Percentiles rank a stretch among this genome's conserved stretches.
Evolutionary conservation across 2,329 filamentous ascomycete species (phyloP).

Genomic region (Ophiostoma pallidulum): DNA sequence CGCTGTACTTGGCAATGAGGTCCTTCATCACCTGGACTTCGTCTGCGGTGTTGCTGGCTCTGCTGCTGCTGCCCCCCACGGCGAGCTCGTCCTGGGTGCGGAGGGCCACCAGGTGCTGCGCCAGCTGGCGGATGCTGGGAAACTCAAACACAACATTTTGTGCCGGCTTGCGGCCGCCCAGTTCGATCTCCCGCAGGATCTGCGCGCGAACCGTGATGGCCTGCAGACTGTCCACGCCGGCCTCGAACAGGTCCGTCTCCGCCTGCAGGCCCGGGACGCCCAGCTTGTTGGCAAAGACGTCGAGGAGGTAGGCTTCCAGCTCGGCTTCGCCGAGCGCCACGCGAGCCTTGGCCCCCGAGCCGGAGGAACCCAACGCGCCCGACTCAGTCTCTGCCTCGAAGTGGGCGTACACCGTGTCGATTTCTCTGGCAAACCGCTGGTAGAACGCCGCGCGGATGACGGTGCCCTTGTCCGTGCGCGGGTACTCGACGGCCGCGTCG

Average conservation of each 20-base stretch:
- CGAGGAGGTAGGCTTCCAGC: conserved; percentile 26
- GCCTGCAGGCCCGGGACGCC: no score
- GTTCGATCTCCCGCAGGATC: conserved; percentile 41
- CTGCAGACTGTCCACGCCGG: conserved; percentile 50
- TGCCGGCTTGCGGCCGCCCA: conserved; percentile 36
- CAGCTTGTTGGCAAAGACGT: conserved; percentile 19
- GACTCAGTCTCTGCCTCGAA: conserved; percentile 17
- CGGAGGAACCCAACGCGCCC: neutral
- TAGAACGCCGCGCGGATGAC: conserved; percentile 42
- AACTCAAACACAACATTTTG: conserved; percentile 53
- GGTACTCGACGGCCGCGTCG: conserved; percentile 31
- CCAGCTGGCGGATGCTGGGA: conserved; percentile 37
- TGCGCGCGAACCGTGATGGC: conserved; percentile 45
- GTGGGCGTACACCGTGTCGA: conserved; percentile 30
- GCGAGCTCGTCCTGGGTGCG: no score
- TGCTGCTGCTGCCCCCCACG: conserved; percentile 25
- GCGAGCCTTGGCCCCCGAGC: neutral
- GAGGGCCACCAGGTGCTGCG: conserved; percentile 34
- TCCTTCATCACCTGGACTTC: conserved; percentile 27
- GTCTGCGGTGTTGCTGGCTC: conserved; percentile 28
- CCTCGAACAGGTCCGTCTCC: conserved; percentile 48
- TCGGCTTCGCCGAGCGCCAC: conserved; percentile 19
- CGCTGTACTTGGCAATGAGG: conserved; percentile 13
- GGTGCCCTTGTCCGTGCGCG: conserved; percentile 44
- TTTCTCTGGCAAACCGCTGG: conserved; percentile 31